A percentile compares a stretch with the other conserved stretches of the same genome.
phyloP scores from a whole-genome alignment of 345 rosid genomes.

The Euclidium syriacum region DNA sequence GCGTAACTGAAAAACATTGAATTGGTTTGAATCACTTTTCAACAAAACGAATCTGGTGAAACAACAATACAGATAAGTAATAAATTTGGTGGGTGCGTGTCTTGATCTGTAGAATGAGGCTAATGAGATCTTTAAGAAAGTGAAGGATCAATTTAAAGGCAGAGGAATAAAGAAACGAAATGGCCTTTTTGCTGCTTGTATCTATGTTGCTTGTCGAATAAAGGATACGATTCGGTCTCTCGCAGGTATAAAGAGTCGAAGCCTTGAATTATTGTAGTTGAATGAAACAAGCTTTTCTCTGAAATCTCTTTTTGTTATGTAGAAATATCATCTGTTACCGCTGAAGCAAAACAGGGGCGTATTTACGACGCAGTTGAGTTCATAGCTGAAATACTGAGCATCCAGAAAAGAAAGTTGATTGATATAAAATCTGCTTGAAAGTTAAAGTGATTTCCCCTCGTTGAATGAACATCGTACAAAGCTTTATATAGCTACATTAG shows the following conservation, averaged over 20 bases:
- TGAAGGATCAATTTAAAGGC: not conserved
- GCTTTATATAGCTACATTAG: too few species aligned
- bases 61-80: too few species aligned
- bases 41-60: too few species aligned
- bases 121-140: not conserved
- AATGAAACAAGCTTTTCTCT: too few species aligned
- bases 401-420: too few species aligned
- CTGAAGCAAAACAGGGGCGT: not conserved
- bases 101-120: not conserved
- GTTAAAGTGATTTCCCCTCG: too few species aligned
- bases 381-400: not conserved
- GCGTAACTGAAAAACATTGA: too few species aligned
- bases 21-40: too few species aligned
- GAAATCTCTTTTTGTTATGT: too few species aligned
- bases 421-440: too few species aligned
- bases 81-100: too few species aligned
- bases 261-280: not conserved
- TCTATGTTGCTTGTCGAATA: not conserved
- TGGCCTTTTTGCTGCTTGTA: not conserved
- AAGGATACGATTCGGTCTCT: not conserved
- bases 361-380: not conserved
- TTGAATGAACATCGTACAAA: too few species aligned
- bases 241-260: not conserved
- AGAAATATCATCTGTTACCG: not conserved
- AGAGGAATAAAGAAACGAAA: not conserved